Percentiles rank a stretch among this genome's conserved stretches.
These are phyloP conservation scores for Rhododendron mucronatum DNA, from an alignment of 148 eudicot species.

Conservation along the genomic window DNA sequence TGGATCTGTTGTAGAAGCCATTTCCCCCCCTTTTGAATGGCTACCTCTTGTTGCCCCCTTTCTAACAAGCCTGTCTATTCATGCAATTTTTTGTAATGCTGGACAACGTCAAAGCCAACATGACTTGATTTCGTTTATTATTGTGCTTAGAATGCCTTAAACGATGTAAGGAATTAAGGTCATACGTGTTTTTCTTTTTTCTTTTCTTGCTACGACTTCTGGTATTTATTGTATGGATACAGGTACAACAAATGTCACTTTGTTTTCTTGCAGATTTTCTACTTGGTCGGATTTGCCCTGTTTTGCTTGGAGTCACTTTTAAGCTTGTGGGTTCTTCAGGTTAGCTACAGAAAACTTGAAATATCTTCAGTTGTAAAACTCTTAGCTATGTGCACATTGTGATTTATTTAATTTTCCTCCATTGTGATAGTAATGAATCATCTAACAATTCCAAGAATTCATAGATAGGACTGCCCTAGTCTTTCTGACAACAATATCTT, in stretches of 20 bases:
- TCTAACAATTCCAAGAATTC: background rate
- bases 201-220: background rate
- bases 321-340: constrained; percentile 99
- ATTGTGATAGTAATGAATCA: background rate
- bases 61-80: background rate
- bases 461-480: background rate
- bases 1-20: background rate
- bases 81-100: background rate
- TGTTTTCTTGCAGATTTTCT: constrained; percentile 65
- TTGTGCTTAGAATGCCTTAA: background rate
- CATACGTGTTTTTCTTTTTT: background rate
- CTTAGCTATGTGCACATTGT: background rate
- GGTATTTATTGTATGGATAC: background rate
- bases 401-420: background rate
- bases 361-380: background rate
- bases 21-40: background rate
- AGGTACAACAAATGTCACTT: background rate
- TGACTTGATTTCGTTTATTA: background rate
- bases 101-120: background rate
- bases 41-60: background rate
- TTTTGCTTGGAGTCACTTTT: constrained; percentile 88
- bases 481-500: background rate
- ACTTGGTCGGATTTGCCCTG: constrained; percentile 76
- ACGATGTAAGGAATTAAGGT: background rate
- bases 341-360: constrained; percentile 23